Conservation (phyloP, 2,329 filamentous ascomycete genomes). For the Penicillium griseofulvum region DNA sequence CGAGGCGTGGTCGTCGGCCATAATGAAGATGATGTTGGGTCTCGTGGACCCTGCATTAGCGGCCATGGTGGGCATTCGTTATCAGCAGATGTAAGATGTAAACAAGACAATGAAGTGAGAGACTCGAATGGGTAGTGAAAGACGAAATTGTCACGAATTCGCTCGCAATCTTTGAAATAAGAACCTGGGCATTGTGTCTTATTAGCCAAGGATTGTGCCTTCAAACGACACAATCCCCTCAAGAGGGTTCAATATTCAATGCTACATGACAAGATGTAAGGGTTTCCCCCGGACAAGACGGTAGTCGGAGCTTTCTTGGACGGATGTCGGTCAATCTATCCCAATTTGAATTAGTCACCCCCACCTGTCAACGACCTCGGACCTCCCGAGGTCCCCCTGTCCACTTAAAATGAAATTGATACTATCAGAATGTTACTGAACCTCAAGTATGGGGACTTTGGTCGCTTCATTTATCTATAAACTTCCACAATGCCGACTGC, state of each 20-base stretch:
- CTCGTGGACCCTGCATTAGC: neutral
- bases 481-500: neutral
- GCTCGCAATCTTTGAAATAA: neutral
- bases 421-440: neutral
- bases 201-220: neutral
- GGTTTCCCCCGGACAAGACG: neutral
- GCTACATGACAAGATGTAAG: neutral
- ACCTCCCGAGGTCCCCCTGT: too few species aligned
- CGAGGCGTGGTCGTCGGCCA: conserved; percentile 55
- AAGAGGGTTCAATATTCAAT: neutral
- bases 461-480: neutral
- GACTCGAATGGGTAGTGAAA: neutral
- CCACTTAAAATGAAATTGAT: neutral
- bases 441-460: neutral
- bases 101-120: neutral
- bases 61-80: neutral
- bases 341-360: neutral
- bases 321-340: neutral
- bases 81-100: neutral
- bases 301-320: neutral
- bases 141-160: neutral
- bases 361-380: neutral
- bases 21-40: conserved; percentile 51
- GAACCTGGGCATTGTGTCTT: neutral
- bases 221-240: neutral